Percentiles rank a stretch among this genome's conserved stretches.
Conservation (phyloP, 495 filamentous ascomycete species). For the Cetradonia linearis region DNA sequence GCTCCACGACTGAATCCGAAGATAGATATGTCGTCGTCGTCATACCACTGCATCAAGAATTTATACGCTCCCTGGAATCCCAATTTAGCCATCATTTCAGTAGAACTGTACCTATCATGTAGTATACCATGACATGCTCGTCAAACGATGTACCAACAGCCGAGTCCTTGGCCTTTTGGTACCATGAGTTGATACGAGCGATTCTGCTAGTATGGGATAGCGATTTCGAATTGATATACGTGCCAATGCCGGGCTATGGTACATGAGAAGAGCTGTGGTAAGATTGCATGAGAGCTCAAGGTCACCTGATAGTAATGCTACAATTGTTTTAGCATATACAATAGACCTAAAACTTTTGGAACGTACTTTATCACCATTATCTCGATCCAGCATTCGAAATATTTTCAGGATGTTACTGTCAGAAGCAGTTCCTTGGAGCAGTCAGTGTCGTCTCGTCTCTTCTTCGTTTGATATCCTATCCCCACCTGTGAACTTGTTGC, state of each 20-base stretch:
- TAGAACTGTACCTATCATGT: not conserved
- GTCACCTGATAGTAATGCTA: constrained; percentile 53
- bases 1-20: constrained; percentile 80
- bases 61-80: constrained; percentile 66
- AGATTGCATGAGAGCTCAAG: not conserved
- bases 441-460: not conserved
- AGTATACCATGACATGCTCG: constrained; percentile 42
- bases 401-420: constrained; percentile 90
- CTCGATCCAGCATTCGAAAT: constrained; percentile 53
- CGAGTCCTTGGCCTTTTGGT: constrained; percentile 73
- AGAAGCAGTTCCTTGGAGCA: constrained; percentile 57
- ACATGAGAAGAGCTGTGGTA: constrained; percentile 34
- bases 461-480: not conserved
- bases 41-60: constrained; percentile 81
- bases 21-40: constrained; percentile 68
- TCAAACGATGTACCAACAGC: constrained; percentile 77
- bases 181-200: constrained; percentile 62
- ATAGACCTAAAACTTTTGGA: not conserved
- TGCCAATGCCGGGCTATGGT: constrained; percentile 65
- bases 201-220: constrained; percentile 54
- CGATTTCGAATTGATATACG: constrained; percentile 58
- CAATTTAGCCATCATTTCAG: not conserved
- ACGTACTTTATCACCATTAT: constrained; percentile 31
- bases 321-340: not conserved
- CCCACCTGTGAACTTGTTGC: constrained; percentile 70